phyloP scores from a whole-genome alignment of 495 filamentous ascomycete genomes.

The Xylaria acuta region DNA sequence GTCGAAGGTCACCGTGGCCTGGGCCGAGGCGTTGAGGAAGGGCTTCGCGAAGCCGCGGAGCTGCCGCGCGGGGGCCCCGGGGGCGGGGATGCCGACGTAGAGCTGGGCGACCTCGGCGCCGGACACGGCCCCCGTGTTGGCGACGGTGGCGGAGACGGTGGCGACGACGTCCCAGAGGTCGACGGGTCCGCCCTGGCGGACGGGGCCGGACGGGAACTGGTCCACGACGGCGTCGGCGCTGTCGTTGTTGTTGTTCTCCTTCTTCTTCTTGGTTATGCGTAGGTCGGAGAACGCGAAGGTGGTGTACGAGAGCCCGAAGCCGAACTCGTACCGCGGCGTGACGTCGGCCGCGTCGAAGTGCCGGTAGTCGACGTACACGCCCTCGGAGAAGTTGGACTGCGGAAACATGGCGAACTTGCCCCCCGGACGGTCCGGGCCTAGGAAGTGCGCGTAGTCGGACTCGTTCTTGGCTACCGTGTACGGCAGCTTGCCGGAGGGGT shows the following conservation, averaged over 20 bases:
- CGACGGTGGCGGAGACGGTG: slow-evolving; percentile 47
- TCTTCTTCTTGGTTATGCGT: slow-evolving; percentile 26
- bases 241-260: not conserved
- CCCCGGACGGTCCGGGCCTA: slow-evolving; percentile 10
- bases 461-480: slow-evolving; percentile 63
- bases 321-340: slow-evolving; percentile 65
- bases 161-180: slow-evolving; percentile 56
- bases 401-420: slow-evolving; percentile 39
- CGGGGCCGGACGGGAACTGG: slow-evolving; percentile 33
- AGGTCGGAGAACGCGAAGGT: slow-evolving; percentile 54
- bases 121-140: slow-evolving; percentile 51
- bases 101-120: slow-evolving; percentile 59
- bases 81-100: slow-evolving; percentile 56
- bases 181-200: slow-evolving; percentile 54
- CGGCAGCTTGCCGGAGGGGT: slow-evolving; percentile 62
- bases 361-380: slow-evolving; percentile 62
- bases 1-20: slow-evolving; percentile 45
- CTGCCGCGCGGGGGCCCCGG: slow-evolving; percentile 57
- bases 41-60: slow-evolving; percentile 64
- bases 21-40: slow-evolving; percentile 43
- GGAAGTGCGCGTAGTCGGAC: slow-evolving; percentile 53
- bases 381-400: slow-evolving; percentile 58
- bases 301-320: slow-evolving; percentile 67
- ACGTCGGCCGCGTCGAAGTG: slow-evolving; percentile 62
- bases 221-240: not conserved